phyloP scores from a whole-genome alignment of 2,329 filamentous ascomycete species.

The Sarocladium kiliense region DNA sequence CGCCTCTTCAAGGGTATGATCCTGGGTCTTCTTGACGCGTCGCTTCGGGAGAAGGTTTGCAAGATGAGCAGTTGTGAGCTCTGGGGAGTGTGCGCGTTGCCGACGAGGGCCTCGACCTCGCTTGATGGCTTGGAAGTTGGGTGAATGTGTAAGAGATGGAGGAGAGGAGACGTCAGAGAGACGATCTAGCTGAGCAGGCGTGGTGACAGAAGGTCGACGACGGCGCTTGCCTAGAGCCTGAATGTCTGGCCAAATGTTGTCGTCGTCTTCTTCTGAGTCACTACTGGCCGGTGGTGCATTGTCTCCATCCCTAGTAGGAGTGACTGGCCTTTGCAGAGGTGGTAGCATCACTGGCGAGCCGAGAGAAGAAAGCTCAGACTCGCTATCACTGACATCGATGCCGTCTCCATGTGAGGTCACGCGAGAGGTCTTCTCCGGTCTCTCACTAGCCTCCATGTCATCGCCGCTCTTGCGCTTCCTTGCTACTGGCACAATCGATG shows the following conservation, averaged over 20 bases:
- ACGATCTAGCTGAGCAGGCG: slow-evolving; percentile 32
- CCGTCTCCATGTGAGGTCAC: slow-evolving; percentile 17
- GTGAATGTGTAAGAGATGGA: slow-evolving; percentile 62
- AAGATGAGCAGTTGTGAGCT: slow-evolving; percentile 50
- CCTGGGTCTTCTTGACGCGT: slow-evolving; percentile 33
- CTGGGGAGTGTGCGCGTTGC: slow-evolving; percentile 30
- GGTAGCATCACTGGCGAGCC: slow-evolving; percentile 28
- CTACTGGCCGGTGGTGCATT: slow-evolving; percentile 53
- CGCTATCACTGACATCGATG: slow-evolving; percentile 22
- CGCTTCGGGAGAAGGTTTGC: slow-evolving; percentile 50
- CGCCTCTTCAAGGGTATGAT: slow-evolving; percentile 38
- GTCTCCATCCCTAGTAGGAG: slow-evolving; percentile 40
- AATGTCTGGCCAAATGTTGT: slow-evolving; percentile 47
- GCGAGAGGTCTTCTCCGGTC: slow-evolving; percentile 30
- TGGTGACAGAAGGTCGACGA: slow-evolving; percentile 30
- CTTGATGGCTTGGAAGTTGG: slow-evolving; percentile 40
- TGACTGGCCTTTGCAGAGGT: slow-evolving; percentile 28
- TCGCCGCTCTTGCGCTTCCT: slow-evolving; percentile 55
- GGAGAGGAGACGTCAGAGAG: slow-evolving; percentile 57
- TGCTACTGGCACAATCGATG: slow-evolving; percentile 26
- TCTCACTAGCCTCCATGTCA: slow-evolving; percentile 32
- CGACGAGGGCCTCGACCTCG: slow-evolving; percentile 26
- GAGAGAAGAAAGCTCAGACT: slow-evolving; percentile 26
- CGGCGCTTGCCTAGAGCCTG: slow-evolving; percentile 44
- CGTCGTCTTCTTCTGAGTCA: slow-evolving; percentile 36